Evolutionary conservation across 2,329 filamentous ascomycete species (phyloP), one percentile per base, ranked within the genome.

Genomic region (Arthrobotrys conoides): DNA sequence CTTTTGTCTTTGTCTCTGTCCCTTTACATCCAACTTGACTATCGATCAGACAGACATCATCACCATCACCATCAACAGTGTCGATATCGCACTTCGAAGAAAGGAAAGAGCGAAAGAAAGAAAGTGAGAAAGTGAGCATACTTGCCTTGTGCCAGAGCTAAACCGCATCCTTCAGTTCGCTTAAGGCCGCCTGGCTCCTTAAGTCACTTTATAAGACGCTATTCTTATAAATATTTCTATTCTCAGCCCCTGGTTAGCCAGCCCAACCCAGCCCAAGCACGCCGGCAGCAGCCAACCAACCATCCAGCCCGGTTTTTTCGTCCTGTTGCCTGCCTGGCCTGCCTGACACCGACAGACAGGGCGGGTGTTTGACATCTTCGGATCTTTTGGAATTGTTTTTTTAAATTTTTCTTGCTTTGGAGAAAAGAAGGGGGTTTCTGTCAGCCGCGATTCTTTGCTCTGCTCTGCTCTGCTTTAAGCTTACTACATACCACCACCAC

Each of bases 141-240:
- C 36, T 10, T 38, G 36, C 36, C 36, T 38, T 38, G 36, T 38
- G 36, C 36, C 53, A 41, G 49, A 30, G 41, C 53, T 71, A 71
- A 71, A 71, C 67, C 53, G 66, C 44, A 59, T 69, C 24, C 38
- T 57, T 36, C 30, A 36, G 41, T 66, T 73, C 70, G 70, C 70
- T 73, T 73, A 73, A 61, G 57, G n/a, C 70, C 70, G 70, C 70
- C 57, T 30, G 61, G 38, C 38, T 73, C 44, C 51, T 71, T 53
- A 36, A 30, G 55, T 61, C 55, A 61, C 33, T 64, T 61, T 64
- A 46, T 64, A 65, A 49, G 70, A 27, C 33, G 57, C 57, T 61
- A 71, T 63, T 63, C 44, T 63, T 71, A 61, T 53, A 51, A 12
- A 24, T 46, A 46, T 24, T 63, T 71, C 55, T 55, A 61, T 49